Evolutionary conservation across 768 basidiomycete genomes (phyloP).

Genomic region (Cytidiella melzeri): DNA sequence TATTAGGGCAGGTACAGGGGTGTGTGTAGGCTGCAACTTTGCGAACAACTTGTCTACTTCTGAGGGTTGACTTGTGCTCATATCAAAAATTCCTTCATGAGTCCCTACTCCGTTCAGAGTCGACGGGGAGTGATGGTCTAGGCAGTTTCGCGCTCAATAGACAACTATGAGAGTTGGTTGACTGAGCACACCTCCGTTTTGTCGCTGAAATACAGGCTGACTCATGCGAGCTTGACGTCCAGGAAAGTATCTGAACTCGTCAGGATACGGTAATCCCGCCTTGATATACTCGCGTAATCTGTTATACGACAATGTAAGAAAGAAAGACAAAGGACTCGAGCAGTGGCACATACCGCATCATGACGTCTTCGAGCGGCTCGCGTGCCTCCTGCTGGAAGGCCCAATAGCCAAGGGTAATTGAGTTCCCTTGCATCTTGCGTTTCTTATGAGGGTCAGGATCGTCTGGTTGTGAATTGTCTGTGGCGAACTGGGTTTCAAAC

Average conservation of each 20-base stretch:
- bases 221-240: conserved; percentile 45
- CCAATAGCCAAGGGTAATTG: conserved; percentile 68
- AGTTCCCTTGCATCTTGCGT: conserved; percentile 44
- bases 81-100: background rate
- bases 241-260: conserved; percentile 64
- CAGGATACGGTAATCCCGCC: conserved; percentile 62
- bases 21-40: conserved; percentile 25
- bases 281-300: conserved; percentile 66
- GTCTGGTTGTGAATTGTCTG: conserved; percentile 33
- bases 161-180: too few relatives aligned
- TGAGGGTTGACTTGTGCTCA: conserved; percentile 21
- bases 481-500: conserved; percentile 19
- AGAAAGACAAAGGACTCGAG: background rate
- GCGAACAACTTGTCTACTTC: conserved; percentile 41
- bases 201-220: conserved; percentile 3
- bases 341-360: conserved; percentile 46
- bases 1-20: conserved; percentile 9
- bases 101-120: too few relatives aligned
- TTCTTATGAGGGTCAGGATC: conserved; percentile 35
- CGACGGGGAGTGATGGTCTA: background rate
- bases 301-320: background rate
- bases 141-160: too few relatives aligned
- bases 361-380: conserved; percentile 66
- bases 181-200: conserved; percentile 2
- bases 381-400: conserved; percentile 63